Evolutionary conservation across 75 land plant genomes (phyloP), one percentile per base, ranked within the genome.

Genomic region (Isoetes taiwanensis): DNA sequence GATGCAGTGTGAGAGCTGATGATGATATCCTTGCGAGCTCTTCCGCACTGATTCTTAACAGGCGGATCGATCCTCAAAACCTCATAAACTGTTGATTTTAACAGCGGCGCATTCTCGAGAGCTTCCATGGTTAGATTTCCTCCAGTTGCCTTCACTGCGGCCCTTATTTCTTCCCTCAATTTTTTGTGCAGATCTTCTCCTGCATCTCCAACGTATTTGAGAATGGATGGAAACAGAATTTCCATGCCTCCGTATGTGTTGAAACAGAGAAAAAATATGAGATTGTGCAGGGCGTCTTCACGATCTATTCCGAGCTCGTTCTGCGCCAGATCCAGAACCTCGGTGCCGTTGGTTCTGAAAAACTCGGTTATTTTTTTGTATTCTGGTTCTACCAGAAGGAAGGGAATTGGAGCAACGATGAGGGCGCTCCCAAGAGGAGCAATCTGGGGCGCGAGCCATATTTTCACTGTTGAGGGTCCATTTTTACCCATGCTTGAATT

Each of bases 231-330:
- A n/a, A 6, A 46, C 50, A n/a, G n/a, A n/a, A n/a, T n/a, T n/a
- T n/a, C 50, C 12, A 5, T 19, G 16, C 50, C 50, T 5, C n/a
- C 39, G 39, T 67, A 89, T 32, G 81, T 66, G 40, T 84, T 89
- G 69, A 89, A 84, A 35, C 80, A 56, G 14, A 64, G 30, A 29
- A 69, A 30, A 60, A 84, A 89, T 10, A 85, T 5, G 10, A 90
- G 58, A 62, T 82, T 78, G 52, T 85, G 83, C 37, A 68, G 48
- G 16, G 90, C 90, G 12, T 37, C 39, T 9, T 37, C 39, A 14
- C 39, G 39, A 37, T 37, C 39, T 9, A 37, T 37, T 14, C 39
- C 39, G 50, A 46, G 50, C 12, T 37, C 12, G 39, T 37, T 37
- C 39, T 37, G 12, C 9, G 39, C 39, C 39, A 37, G 14, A 14